Percentiles rank a stretch among this genome's conserved stretches.
These are phyloP conservation scores for Cyberlindnera subsufficiens DNA, from an alignment of 805 yeast genomes.

Conservation along the genomic window DNA sequence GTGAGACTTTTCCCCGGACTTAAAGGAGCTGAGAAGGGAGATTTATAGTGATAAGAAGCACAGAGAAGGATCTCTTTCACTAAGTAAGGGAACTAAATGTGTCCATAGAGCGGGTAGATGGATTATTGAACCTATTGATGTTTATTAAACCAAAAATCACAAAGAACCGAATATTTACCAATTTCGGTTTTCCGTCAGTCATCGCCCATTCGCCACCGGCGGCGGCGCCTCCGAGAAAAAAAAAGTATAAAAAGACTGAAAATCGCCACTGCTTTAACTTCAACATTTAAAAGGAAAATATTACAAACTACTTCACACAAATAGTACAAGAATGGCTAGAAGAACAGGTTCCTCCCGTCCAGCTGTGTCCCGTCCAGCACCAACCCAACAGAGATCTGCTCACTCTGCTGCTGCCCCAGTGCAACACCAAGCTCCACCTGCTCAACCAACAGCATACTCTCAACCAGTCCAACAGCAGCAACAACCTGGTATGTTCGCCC, in stretches of 20 bases:
- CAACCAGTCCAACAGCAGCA: conserved; percentile 41
- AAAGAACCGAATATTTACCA: no score
- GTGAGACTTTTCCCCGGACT: no score
- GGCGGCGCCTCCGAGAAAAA: not conserved
- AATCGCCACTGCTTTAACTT: not conserved
- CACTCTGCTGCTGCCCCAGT: conserved; percentile 59
- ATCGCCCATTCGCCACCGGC: not conserved
- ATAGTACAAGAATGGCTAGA: conserved; percentile 34
- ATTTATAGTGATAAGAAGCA: no score
- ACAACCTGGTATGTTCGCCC: conserved; percentile 87
- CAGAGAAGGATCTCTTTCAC: no score
- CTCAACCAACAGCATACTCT: conserved; percentile 35
- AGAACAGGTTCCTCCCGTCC: conserved; percentile 43
- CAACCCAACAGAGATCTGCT: conserved; percentile 59
- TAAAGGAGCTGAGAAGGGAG: no score
- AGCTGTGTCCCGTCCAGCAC: conserved; percentile 32
- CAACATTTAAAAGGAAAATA: not conserved
- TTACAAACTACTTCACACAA: conserved; percentile 1
- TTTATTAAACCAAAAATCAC: no score
- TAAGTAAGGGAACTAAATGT: no score
- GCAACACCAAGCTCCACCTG: conserved; percentile 33
- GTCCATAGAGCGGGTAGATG: no score
- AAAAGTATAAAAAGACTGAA: not conserved
- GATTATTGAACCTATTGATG: no score
- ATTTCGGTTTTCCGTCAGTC: not conserved